Conservation (phyloP, 192 early-diverging fungal species). For the Backusella psychrophila region DNA sequence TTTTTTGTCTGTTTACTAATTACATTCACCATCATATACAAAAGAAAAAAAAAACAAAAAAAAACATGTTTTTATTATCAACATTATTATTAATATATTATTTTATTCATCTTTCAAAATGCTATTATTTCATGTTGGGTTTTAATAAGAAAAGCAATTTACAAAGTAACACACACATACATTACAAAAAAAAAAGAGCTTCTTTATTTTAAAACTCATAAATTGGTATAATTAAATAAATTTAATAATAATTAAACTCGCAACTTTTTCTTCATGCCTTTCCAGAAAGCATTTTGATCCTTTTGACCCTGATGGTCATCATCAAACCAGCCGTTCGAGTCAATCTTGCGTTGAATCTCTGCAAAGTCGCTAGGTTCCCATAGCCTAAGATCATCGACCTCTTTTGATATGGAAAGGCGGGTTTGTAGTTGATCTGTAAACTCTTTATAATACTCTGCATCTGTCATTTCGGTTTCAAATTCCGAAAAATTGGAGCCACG, state of each 20-base stretch:
- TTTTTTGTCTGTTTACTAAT: no score
- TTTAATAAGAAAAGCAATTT: no score
- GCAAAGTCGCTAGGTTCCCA: conserved; percentile 17
- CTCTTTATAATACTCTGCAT: conserved; percentile 16
- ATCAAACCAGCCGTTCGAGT: conserved; percentile 9
- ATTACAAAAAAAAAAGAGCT: neutral
- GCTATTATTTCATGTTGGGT: no score
- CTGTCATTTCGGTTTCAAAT: neutral
- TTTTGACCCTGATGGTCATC: neutral
- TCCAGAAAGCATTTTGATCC: conserved; percentile 16
- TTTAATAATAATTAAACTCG: neutral
- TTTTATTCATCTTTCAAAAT: no score
- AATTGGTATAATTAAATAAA: neutral
- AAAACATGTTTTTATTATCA: no score
- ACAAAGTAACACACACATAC: neutral
- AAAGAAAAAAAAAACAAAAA: no score
- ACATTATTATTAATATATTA: no score
- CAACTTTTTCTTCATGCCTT: conserved; percentile 25
- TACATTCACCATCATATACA: no score
- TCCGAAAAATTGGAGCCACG: neutral
- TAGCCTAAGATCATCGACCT: conserved; percentile 15
- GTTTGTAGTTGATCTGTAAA: conserved; percentile 18
- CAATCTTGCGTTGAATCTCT: conserved; percentile 12
- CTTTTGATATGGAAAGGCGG: conserved; percentile 14
- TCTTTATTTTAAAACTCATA: neutral